A percentile compares a stretch with the other conserved stretches of the same genome.
These are phyloP conservation scores for Colletotrichum incanum DNA, from an alignment of 2,329 filamentous ascomycete genomes.

Conservation along the genomic window DNA sequence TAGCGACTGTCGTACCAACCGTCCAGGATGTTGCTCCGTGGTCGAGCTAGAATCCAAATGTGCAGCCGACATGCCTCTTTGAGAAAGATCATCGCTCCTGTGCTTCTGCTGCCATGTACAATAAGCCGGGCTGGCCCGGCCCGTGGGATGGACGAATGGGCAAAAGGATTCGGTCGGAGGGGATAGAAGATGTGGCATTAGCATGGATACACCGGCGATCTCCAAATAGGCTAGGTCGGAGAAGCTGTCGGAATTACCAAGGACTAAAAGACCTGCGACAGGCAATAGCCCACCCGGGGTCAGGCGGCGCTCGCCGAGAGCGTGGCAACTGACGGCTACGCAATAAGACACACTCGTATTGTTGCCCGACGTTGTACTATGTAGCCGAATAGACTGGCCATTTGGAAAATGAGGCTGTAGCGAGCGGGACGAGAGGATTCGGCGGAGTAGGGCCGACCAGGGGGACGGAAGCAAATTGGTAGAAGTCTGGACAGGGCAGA, in stretches of 20 bases:
- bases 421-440: neutral
- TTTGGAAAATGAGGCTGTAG: conserved; percentile 8
- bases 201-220: conserved; percentile 10
- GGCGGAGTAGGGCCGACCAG: neutral
- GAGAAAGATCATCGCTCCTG: conserved; percentile 22
- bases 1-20: neutral
- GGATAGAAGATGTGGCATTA: neutral
- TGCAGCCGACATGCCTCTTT: conserved; percentile 21
- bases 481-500: neutral
- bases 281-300: neutral
- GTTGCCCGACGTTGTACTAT: conserved; percentile 13
- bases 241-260: conserved; percentile 27
- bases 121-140: conserved; percentile 41
- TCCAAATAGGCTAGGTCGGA: conserved; percentile 18
- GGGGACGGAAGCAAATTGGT: conserved; percentile 4
- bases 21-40: neutral
- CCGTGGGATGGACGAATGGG: conserved; percentile 24
- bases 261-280: conserved; percentile 5
- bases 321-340: conserved; percentile 8
- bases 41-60: neutral
- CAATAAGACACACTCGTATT: conserved; percentile 1
- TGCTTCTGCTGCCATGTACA: conserved; percentile 9
- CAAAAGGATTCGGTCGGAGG: conserved; percentile 3
- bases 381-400: neutral
- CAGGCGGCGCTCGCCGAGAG: conserved; percentile 2